Conservation (phyloP, 768 basidiomycete species). For the Russula sp. region DNA sequence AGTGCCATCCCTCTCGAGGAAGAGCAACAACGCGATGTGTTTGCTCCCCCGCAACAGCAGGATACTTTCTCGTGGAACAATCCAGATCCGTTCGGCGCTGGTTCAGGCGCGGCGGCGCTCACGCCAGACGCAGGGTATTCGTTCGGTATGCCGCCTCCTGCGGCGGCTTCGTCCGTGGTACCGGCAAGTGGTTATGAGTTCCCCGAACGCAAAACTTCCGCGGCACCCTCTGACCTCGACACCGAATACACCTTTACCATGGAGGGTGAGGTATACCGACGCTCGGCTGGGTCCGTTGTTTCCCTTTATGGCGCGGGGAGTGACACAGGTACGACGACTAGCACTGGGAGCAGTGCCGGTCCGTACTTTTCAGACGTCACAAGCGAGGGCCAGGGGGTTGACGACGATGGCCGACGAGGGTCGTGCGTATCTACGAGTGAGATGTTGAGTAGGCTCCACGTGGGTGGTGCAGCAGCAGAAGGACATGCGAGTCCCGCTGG, state of each 20-base stretch:
- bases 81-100: slow-evolving; percentile 24
- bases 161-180: neutral
- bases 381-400: slow-evolving; percentile 23
- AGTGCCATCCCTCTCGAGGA: slow-evolving; percentile 17
- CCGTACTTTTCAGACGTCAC: slow-evolving; percentile 28
- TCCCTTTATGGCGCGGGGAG: slow-evolving; percentile 25
- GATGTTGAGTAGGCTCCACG: slow-evolving; percentile 20
- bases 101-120: slow-evolving; percentile 15
- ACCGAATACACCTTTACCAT: slow-evolving; percentile 15
- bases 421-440: slow-evolving; percentile 30
- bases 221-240: slow-evolving; percentile 14
- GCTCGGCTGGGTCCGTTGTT: slow-evolving; percentile 25
- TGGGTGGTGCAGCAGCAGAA: slow-evolving; percentile 14
- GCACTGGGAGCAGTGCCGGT: slow-evolving; percentile 26
- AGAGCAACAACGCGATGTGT: slow-evolving; percentile 13
- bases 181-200: slow-evolving; percentile 24
- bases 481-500: slow-evolving; percentile 7
- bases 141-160: slow-evolving; percentile 21
- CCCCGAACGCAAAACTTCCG: slow-evolving; percentile 27
- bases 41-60: slow-evolving; percentile 9
- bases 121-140: slow-evolving; percentile 29
- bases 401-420: slow-evolving; percentile 26
- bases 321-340: slow-evolving; percentile 20
- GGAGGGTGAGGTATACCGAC: slow-evolving; percentile 20
- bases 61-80: slow-evolving; percentile 26